phyloP scores from a whole-genome alignment of 371 early-diverging fungal species.

The Apophysomyces sp. region DNA sequence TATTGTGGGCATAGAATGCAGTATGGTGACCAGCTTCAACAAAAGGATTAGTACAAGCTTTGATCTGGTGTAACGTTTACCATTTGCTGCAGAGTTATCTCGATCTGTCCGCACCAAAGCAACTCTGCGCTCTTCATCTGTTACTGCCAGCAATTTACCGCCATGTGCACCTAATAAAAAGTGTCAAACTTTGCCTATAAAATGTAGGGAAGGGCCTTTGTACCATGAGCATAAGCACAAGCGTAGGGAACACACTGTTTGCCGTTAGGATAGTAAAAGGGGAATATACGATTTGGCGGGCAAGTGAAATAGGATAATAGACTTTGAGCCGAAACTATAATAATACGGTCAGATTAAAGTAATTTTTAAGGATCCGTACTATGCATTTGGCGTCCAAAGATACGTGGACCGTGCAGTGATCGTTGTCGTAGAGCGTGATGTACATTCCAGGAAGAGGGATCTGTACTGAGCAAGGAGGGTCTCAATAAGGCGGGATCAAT shows the following conservation, averaged over 20 bases:
- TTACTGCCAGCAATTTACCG: conserved; percentile 59
- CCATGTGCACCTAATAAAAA: conserved; percentile 15
- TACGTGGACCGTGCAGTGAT: conserved; percentile 5
- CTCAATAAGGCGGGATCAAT: background rate
- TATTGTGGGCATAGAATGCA: conserved; percentile 46
- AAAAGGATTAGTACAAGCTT: background rate
- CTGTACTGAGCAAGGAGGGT: background rate
- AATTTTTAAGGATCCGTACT: background rate
- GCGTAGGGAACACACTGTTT: conserved; percentile 13
- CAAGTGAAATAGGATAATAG: background rate
- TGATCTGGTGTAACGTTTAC: conserved; percentile 10
- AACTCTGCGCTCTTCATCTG: conserved; percentile 64
- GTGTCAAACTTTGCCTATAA: background rate
- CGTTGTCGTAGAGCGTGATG: conserved; percentile 5
- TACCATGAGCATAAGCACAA: conserved; percentile 19
- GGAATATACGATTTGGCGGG: conserved; percentile 9
- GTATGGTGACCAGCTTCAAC: conserved; percentile 11
- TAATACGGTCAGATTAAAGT: background rate
- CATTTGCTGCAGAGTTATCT: conserved; percentile 27
- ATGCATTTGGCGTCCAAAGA: conserved; percentile 6
- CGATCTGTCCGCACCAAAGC: conserved; percentile 52
- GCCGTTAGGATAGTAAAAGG: conserved; percentile 14
- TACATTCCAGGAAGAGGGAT: conserved; percentile 9
- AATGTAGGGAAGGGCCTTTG: background rate
- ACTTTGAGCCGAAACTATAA: conserved; percentile 1